Conservation (phyloP, 495 filamentous ascomycete genomes). For the Aspergillus funiculosus region DNA sequence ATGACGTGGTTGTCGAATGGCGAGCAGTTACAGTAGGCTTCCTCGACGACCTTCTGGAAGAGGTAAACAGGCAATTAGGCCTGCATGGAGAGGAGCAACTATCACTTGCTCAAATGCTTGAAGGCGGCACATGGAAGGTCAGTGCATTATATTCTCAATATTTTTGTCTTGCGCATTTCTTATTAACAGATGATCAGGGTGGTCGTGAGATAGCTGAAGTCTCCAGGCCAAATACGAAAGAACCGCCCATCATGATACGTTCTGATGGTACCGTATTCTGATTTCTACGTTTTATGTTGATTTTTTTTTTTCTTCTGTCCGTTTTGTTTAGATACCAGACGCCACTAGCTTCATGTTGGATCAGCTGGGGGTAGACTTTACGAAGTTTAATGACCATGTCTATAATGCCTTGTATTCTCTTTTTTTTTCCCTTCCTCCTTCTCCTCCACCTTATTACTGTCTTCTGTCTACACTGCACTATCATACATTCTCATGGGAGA, state of each 20-base stretch:
- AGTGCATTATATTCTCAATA: neutral
- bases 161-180: slow-evolving; percentile 6
- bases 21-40: slow-evolving; percentile 61
- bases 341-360: slow-evolving; percentile 19
- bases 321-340: slow-evolving; percentile 33
- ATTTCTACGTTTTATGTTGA: slow-evolving; percentile 25
- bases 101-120: slow-evolving; percentile 61
- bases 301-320: slow-evolving; percentile 14
- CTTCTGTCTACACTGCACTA: slow-evolving; percentile 4
- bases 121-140: slow-evolving; percentile 81
- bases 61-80: slow-evolving; percentile 58
- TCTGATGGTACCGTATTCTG: slow-evolving; percentile 96
- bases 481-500: slow-evolving; percentile 3
- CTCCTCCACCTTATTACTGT: slow-evolving; percentile 7
- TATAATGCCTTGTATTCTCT: slow-evolving; percentile 19
- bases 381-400: slow-evolving; percentile 37
- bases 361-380: slow-evolving; percentile 27
- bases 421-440: slow-evolving; percentile 14
- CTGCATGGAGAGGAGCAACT: slow-evolving; percentile 49
- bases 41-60: slow-evolving; percentile 54
- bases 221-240: slow-evolving; percentile 91
- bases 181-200: slow-evolving; percentile 54
- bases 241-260: slow-evolving; percentile 92
- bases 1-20: slow-evolving; percentile 71
- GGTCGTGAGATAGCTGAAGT: slow-evolving; percentile 95